Evolutionary conservation across 257 asterid genomes (phyloP), one percentile per base, ranked within the genome.

Genomic region (Handroanthus guayacan): DNA sequence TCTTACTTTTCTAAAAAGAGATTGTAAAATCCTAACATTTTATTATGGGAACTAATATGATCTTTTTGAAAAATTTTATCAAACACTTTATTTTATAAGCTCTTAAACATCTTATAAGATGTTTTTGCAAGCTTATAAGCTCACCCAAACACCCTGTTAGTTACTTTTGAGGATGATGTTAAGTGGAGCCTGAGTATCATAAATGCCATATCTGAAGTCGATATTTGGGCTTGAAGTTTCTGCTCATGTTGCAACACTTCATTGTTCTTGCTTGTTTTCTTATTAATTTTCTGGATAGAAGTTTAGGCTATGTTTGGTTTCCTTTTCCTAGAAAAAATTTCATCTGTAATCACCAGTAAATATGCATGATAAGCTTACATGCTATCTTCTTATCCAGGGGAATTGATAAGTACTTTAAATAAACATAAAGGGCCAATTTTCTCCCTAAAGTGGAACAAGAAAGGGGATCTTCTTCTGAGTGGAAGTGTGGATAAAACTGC

Each of bases 401-500:
- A 88, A 62, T 79, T 90, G 83, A 75, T 85, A 34, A 85, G 79
- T 79, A 85, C 94, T 36, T 79, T 90, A 67, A 85, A 81, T 83
- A 88, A 88, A 79, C 96, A 90, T 81, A 87, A 87, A 75, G 96
- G 96, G 39, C 96, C 96, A 69, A 87, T 90, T 76, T 88, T 88
- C 88, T 90, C 96, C 52, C 84, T 90, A 81, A 90, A 88, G 86
- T 90, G 96, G 96, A 90, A 90, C 84, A 90, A 85, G 85, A 88
- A 90, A 79, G 96, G 96, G 62, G 92, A 88, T 82, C 88, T 81
- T 81, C 86, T 90, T 77, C 91, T 90, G 36, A 90, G 94, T 81
- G 96, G 96, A 47, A 88, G 94, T 75, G 89, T 87, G 71, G 96
- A 90, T 78, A 90, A 84, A 85, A 90, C 96, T 74, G 96, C 92